These are phyloP conservation scores for Saccharomycopsis synnaedendra DNA, from an alignment of 805 yeast species.

Conservation along the genomic window DNA sequence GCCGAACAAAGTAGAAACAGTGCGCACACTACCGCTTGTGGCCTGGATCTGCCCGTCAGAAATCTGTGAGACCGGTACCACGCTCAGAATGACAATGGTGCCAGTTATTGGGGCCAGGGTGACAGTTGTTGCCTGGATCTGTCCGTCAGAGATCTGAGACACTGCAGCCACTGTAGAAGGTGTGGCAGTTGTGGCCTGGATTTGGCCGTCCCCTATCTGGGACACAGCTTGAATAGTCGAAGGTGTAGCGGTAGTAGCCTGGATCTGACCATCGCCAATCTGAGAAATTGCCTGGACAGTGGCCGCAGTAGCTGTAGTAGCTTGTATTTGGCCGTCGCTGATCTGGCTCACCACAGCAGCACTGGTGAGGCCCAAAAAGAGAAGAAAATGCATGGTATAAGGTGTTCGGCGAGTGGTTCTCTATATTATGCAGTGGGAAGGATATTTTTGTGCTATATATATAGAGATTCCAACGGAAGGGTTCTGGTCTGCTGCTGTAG, in stretches of 20 bases:
- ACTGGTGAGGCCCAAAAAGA: conserved; percentile 20
- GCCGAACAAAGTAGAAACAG: conserved; percentile 9
- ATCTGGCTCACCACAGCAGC: conserved; percentile 9
- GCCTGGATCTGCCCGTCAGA: conserved; percentile 24
- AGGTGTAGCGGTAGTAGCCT: conserved; percentile 20
- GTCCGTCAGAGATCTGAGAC: conserved; percentile 33
- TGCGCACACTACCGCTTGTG: conserved; percentile 16
- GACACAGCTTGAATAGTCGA: conserved; percentile 19
- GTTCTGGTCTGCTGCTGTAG: not conserved
- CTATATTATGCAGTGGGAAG: not conserved
- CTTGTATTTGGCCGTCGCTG: conserved; percentile 29
- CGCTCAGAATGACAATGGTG: conserved; percentile 20
- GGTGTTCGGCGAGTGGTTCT: not conserved
- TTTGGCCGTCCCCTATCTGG: conserved; percentile 23
- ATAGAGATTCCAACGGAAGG: not conserved
- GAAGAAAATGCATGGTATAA: not conserved
- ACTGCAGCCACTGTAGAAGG: conserved; percentile 25
- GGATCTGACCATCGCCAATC: conserved; percentile 23
- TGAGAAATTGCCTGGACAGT: conserved; percentile 20
- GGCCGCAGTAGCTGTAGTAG: conserved; percentile 18
- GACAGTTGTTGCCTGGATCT: conserved; percentile 24
- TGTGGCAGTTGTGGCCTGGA: conserved; percentile 20
- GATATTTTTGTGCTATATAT: not conserved
- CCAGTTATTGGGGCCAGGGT: conserved; percentile 16
- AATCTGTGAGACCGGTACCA: conserved; percentile 20